Percentiles rank a stretch among this genome's conserved stretches.
These are phyloP conservation scores for Syncephalastrum sp. DNA, from an alignment of 371 early-diverging fungal genomes.

Conservation along the genomic window DNA sequence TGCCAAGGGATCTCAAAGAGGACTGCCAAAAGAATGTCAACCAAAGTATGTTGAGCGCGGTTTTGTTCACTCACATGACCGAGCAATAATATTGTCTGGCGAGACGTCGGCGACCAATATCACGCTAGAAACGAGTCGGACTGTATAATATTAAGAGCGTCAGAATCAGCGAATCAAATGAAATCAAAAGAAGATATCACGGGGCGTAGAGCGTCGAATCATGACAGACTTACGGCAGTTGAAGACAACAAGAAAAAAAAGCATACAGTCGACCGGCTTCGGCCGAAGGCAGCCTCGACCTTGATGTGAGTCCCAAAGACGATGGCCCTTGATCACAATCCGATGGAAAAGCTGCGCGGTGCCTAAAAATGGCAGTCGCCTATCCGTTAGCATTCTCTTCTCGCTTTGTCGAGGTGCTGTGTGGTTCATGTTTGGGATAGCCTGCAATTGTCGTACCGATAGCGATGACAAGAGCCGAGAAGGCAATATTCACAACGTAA, in stretches of 20 bases:
- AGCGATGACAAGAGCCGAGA: conserved; percentile 23
- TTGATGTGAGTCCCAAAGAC: conserved; percentile 13
- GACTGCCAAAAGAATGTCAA: conserved; percentile 5
- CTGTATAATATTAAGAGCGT: conserved; percentile 2
- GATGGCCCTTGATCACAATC: conserved; percentile 16
- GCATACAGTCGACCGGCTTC: conserved; percentile 26
- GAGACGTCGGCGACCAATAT: conserved; percentile 22
- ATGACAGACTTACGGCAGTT: conserved; percentile 16
- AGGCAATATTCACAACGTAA: conserved; percentile 25
- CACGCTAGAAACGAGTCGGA: conserved; percentile 24
- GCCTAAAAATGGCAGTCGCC: conserved; percentile 9
- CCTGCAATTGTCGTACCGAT: conserved; percentile 15
- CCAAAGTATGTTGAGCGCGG: not conserved
- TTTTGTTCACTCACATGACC: conserved; percentile 21
- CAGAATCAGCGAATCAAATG: not conserved
- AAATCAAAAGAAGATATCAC: not conserved
- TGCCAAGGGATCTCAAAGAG: conserved; percentile 33
- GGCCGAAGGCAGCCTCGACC: conserved; percentile 22
- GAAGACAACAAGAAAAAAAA: conserved; percentile 17
- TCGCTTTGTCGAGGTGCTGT: too few species aligned
- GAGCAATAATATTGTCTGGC: conserved; percentile 23
- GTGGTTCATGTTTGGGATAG: too few species aligned
- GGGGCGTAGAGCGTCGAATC: too few species aligned
- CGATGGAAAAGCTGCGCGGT: conserved; percentile 19
- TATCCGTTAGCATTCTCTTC: too few species aligned